Base-by-base conservation (phyloP, 2,329 filamentous ascomycete species). In the Metarhizium guizhouense region DNA sequence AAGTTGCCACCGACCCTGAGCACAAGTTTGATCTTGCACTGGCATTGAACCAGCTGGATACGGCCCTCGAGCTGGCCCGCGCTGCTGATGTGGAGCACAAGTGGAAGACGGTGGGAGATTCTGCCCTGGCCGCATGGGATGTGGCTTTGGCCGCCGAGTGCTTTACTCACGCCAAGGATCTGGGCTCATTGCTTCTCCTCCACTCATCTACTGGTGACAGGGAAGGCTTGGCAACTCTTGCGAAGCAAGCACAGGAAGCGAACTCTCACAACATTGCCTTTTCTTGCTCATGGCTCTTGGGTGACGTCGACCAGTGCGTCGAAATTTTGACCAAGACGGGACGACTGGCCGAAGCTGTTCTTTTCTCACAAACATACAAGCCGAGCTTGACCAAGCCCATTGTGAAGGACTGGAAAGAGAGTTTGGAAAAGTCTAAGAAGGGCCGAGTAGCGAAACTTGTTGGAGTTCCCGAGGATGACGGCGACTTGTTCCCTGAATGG, bases 101-200 rank as follows among this genome's bases (percentile, higher is more conserved):
- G 74, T 99, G 94, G 94, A 97, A 97, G 80, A 92, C 85, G 3
- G 90, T 99, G 4, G 94, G 94, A 58, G 94, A 99, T 64, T 88
- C 92, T 1, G 94, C 94, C 1, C 81, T 99, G 45, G 75, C 84
- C 10, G 86, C 78, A 1, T 99, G 93, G 94, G 86, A 99, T 65
- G 80, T 99, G 38, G 78, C 82, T 5, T 82, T 97, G 2, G 94
- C 94, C 0, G 87, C 94, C 51, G 90, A 97, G 72, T 97, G 93
- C 74, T 99, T 97, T 70, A 84, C 84, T 18, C 85, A 94, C 57
- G 91, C 92, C 49, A 94, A 90, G 67, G 94, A 99, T 67, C 76
- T 96, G 2, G 92, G 93, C 45, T 95, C 90, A 1, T 75, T 97
- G 7, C 80, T 99, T 1, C 82, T 99, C 3, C 77, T 99, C 29